phyloP scores from a whole-genome alignment of 1,139 yeast genomes.

The Diutina pseudorugosa region DNA sequence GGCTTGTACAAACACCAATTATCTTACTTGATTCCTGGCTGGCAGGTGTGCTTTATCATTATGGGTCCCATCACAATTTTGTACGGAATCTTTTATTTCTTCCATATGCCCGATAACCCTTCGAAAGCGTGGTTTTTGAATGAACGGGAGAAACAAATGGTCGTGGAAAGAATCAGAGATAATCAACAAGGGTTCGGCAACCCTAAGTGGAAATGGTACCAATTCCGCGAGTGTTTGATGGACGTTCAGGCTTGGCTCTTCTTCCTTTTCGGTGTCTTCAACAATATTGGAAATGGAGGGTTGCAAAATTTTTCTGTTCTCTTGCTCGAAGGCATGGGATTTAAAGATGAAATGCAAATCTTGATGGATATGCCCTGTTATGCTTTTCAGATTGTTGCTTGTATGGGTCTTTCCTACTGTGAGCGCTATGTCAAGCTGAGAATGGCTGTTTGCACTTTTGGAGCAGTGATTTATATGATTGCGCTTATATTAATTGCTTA shows the following conservation, averaged over 20 bases:
- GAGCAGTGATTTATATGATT: neutral
- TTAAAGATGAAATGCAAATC: slow-evolving; percentile 22
- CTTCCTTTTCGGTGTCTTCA: slow-evolving; percentile 23
- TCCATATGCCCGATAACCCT: slow-evolving; percentile 43
- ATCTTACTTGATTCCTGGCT: slow-evolving; percentile 22
- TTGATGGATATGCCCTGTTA: slow-evolving; percentile 24
- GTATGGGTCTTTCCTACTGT: slow-evolving; percentile 15
- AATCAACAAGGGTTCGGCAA: slow-evolving; percentile 10
- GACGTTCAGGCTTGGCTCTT: slow-evolving; percentile 26
- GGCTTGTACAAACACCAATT: slow-evolving; percentile 24
- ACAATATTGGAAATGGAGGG: slow-evolving; percentile 43
- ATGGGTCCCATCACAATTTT: slow-evolving; percentile 36
- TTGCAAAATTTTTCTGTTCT: slow-evolving; percentile 37
- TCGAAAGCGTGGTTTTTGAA: slow-evolving; percentile 29
- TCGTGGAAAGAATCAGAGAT: slow-evolving; percentile 8
- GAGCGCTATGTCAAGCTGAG: neutral
- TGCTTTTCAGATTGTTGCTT: slow-evolving; percentile 31
- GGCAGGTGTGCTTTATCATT: slow-evolving; percentile 36
- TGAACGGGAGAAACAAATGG: slow-evolving; percentile 7
- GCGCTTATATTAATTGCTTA: neutral
- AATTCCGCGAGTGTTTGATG: slow-evolving; percentile 40
- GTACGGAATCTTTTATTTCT: slow-evolving; percentile 26
- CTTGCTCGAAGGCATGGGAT: slow-evolving; percentile 34
- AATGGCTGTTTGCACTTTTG: slow-evolving; percentile 3
- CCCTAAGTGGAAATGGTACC: slow-evolving; percentile 16